A percentile compares a stretch with the other conserved stretches of the same genome.
Conservation (phyloP, 768 basidiomycete genomes). For the Boletus rex-veris region DNA sequence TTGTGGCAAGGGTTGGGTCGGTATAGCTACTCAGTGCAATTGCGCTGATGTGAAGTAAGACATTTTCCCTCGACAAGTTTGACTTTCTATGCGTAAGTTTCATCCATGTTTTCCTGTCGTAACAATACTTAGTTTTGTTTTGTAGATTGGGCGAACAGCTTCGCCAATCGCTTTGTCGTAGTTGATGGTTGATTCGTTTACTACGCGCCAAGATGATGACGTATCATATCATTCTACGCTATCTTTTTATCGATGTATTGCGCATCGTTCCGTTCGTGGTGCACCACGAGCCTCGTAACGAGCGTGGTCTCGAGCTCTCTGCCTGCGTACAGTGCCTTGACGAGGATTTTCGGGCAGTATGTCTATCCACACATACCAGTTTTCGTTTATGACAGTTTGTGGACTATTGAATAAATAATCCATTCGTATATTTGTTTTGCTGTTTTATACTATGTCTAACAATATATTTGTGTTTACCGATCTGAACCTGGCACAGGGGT, state of each 20-base stretch:
- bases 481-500: not conserved
- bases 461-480: conserved; percentile 3
- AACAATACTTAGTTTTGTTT: conserved; percentile 11
- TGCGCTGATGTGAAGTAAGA: conserved; percentile 65
- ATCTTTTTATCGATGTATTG: conserved; percentile 50
- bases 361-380: conserved; percentile 9
- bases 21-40: conserved; percentile 50
- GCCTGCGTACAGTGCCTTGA: conserved; percentile 22
- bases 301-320: conserved; percentile 55
- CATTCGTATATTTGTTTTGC: not conserved
- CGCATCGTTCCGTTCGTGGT: conserved; percentile 62
- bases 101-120: not conserved
- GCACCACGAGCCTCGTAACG: conserved; percentile 57
- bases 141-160: conserved; percentile 31
- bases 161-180: conserved; percentile 41
- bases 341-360: conserved; percentile 25
- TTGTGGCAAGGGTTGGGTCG: conserved; percentile 70
- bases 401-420: conserved; percentile 11
- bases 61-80: not conserved
- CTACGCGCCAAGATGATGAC: conserved; percentile 30
- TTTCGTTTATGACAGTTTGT: conserved; percentile 6
- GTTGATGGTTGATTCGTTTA: conserved; percentile 38
- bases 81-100: conserved; percentile 30
- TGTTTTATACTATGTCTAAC: conserved; percentile 12
- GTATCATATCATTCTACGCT: conserved; percentile 35